Evolutionary conservation across 1,284 basidiomycete genomes (phyloP).

Genomic region (Boletus albobrunnescens): DNA sequence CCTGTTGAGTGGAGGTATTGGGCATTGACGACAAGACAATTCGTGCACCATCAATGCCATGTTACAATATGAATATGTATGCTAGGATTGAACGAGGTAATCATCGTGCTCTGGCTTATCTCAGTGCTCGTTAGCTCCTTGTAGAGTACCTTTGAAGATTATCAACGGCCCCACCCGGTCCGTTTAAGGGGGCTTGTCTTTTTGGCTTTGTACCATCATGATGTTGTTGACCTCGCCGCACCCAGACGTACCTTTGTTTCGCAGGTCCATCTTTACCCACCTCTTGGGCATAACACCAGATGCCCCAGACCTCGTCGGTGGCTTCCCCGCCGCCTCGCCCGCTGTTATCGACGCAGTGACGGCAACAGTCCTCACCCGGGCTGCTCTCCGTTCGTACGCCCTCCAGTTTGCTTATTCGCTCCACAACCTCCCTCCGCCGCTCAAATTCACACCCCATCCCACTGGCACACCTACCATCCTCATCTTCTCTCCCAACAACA

Average conservation of each 20-base stretch:
- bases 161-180: no score
- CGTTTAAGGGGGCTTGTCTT: no score
- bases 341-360: conserved; percentile 69
- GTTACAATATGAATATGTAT: no score
- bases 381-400: conserved; percentile 41
- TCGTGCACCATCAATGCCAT: no score
- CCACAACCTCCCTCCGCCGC: conserved; percentile 30
- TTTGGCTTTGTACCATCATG: conserved; percentile 12
- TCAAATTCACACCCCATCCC: conserved; percentile 34
- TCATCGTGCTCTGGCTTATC: no score
- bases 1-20: no score
- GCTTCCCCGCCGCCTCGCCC: conserved; percentile 39
- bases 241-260: conserved; percentile 28
- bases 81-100: no score
- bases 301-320: conserved; percentile 37
- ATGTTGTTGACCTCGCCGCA: conserved; percentile 29
- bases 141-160: no score
- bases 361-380: conserved; percentile 54
- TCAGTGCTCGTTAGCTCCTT: no score
- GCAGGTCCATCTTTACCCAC: conserved; percentile 50
- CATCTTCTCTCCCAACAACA: conserved; percentile 58
- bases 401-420: conserved; percentile 52
- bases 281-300: conserved; percentile 37
- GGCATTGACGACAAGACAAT: no score
- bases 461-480: conserved; percentile 38